phyloP scores from a whole-genome alignment of 2,329 filamentous ascomycete genomes.

The Talaromyces sp. region DNA sequence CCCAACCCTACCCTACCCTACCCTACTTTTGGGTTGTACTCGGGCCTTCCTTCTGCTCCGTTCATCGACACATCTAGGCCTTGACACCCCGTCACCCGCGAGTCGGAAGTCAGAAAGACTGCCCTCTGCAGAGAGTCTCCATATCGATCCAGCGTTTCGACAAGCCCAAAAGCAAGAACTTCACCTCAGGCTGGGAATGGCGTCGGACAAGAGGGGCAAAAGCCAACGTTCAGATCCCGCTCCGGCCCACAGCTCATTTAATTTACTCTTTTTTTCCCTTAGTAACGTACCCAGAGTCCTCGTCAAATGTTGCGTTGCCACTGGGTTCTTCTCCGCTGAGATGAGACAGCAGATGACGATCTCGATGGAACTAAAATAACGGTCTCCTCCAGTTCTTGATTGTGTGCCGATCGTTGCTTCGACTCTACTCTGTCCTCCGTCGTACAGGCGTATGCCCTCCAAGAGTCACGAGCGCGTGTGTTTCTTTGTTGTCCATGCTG shows the following conservation, averaged over 20 bases:
- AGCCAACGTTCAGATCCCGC: slow-evolving; percentile 2
- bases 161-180: not conserved
- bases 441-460: not conserved
- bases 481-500: not conserved
- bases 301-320: no score
- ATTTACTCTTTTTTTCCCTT: not conserved
- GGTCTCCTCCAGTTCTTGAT: slow-evolving; percentile 1
- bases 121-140: no score
- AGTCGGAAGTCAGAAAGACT: no score
- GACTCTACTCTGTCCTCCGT: no score
- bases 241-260: not conserved
- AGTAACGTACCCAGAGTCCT: no score
- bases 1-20: not conserved
- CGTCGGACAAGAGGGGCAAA: not conserved
- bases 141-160: not conserved
- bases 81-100: not conserved
- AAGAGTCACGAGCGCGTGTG: not conserved
- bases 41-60: not conserved
- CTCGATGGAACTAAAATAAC: not conserved
- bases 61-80: not conserved
- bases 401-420: not conserved
- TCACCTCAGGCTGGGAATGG: not conserved
- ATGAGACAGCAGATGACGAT: not conserved
- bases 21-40: not conserved
- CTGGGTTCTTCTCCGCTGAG: not conserved